Percentiles rank a stretch among this genome's conserved stretches.
phyloP scores from a whole-genome alignment of 1,139 yeast species.

The Taiozyma sp. region DNA sequence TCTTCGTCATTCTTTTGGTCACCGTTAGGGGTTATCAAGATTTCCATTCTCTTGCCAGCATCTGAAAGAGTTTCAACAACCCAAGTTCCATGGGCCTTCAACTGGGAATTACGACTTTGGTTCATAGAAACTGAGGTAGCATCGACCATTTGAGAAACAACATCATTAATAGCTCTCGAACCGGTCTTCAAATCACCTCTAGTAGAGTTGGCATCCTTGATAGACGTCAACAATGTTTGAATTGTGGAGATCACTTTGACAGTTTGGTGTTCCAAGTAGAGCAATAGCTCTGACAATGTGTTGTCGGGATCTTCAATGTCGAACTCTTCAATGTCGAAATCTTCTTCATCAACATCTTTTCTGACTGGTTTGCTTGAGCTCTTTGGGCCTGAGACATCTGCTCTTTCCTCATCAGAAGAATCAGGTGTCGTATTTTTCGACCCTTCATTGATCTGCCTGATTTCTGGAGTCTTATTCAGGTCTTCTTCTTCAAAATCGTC shows the following conservation, averaged over 20 bases:
- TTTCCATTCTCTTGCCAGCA: conserved; percentile 75
- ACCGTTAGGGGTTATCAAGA: conserved; percentile 39
- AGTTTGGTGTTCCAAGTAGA: conserved; percentile 90
- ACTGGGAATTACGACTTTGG: conserved; percentile 71
- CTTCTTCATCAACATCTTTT: conserved; percentile 10
- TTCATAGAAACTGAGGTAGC: conserved; percentile 88
- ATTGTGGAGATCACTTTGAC: conserved; percentile 88
- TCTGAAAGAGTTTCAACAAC: conserved; percentile 83
- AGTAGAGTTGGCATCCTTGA: conserved; percentile 71
- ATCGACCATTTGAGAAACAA: conserved; percentile 82
- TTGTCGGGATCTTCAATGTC: conserved; percentile 85
- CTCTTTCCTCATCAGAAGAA: not conserved
- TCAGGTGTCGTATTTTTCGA: not conserved
- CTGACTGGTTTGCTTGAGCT: conserved; percentile 1
- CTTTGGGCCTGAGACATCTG: not conserved
- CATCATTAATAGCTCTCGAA: conserved; percentile 67
- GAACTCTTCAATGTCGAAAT: conserved; percentile 65
- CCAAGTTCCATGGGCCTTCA: conserved; percentile 89
- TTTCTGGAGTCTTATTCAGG: not conserved
- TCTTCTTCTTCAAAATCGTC: not conserved
- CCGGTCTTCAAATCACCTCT: conserved; percentile 69
- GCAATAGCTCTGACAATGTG: conserved; percentile 75
- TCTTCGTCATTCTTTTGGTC: conserved; percentile 41
- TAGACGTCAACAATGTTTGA: conserved; percentile 71
- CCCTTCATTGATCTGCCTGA: not conserved